A percentile compares a stretch with the other conserved stretches of the same genome.
These are phyloP conservation scores for Pseudocercospora musae DNA, from an alignment of 2,329 filamentous ascomycete genomes.

Conservation along the genomic window DNA sequence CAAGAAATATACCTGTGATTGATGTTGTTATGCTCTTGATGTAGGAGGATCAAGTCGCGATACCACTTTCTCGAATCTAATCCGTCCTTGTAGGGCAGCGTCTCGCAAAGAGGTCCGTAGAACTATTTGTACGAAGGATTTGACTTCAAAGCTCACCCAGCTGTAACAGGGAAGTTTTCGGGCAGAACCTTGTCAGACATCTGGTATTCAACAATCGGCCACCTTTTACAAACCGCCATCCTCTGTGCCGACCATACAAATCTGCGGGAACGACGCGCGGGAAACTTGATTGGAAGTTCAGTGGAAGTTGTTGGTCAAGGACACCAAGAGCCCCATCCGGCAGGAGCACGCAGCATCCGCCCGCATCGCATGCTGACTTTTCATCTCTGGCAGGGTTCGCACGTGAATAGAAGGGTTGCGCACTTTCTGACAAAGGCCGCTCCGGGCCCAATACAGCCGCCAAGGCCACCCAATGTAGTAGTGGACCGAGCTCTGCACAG, in stretches of 20 bases:
- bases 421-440: too few relatives aligned
- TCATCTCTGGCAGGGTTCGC: too few relatives aligned
- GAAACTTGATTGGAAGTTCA: too few relatives aligned
- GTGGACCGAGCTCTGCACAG: too few relatives aligned
- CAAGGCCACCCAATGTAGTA: too few relatives aligned
- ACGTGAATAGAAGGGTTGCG: too few relatives aligned
- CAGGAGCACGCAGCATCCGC: too few relatives aligned
- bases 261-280: too few relatives aligned
- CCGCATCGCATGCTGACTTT: too few relatives aligned
- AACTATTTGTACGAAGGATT: background rate
- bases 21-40: background rate
- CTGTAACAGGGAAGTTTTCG: background rate
- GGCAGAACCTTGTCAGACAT: background rate
- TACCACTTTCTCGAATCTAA: background rate
- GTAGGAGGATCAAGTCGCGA: background rate
- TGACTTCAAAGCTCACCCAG: background rate
- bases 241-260: background rate
- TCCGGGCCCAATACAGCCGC: too few relatives aligned
- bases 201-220: background rate
- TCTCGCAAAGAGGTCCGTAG: background rate
- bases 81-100: background rate
- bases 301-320: too few relatives aligned
- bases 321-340: too few relatives aligned
- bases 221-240: background rate
- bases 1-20: background rate